Conservation (phyloP, 768 basidiomycete genomes). For the Leccinum sublutescens region DNA sequence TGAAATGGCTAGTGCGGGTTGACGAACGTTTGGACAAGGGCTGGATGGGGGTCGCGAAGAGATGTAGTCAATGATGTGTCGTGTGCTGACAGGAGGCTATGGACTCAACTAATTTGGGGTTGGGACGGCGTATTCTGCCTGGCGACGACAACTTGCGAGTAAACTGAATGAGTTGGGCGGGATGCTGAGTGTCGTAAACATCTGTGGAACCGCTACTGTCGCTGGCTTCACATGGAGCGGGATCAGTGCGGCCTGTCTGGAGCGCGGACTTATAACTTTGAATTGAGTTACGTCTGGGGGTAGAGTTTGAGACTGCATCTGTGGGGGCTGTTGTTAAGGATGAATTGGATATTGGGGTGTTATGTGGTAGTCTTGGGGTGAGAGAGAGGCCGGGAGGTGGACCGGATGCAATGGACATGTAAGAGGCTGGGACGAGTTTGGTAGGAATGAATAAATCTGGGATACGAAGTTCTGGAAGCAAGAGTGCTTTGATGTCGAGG, state of each 20-base stretch:
- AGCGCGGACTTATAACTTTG: constrained; percentile 45
- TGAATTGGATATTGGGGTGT: constrained; percentile 13
- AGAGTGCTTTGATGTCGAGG: constrained; percentile 53
- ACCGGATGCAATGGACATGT: constrained; percentile 23
- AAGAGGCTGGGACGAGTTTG: constrained; percentile 42
- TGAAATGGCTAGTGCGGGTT: constrained; percentile 4
- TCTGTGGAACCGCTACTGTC: constrained; percentile 48
- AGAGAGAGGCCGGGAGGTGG: constrained; percentile 27
- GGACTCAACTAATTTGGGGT: constrained; percentile 52
- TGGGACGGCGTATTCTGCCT: constrained; percentile 41
- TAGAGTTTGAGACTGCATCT: constrained; percentile 15
- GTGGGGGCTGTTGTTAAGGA: constrained; percentile 2
- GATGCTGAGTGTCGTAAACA: constrained; percentile 34
- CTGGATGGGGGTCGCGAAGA: constrained; percentile 32
- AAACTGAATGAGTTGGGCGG: constrained; percentile 27
- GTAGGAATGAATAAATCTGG: constrained; percentile 59
- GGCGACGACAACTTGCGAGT: constrained; percentile 31
- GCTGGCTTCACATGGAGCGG: constrained; percentile 42
- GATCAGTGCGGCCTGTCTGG: constrained; percentile 23
- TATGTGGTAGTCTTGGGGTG: constrained; percentile 14
- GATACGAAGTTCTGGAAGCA: constrained; percentile 51
- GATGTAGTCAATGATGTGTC: constrained; percentile 14
- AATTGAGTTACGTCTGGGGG: constrained; percentile 24
- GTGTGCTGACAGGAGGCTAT: constrained; percentile 5
- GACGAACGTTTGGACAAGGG: constrained; percentile 61